Base-by-base conservation (phyloP, 306 rosid genomes). In the Begonia loranthoides region DNA sequence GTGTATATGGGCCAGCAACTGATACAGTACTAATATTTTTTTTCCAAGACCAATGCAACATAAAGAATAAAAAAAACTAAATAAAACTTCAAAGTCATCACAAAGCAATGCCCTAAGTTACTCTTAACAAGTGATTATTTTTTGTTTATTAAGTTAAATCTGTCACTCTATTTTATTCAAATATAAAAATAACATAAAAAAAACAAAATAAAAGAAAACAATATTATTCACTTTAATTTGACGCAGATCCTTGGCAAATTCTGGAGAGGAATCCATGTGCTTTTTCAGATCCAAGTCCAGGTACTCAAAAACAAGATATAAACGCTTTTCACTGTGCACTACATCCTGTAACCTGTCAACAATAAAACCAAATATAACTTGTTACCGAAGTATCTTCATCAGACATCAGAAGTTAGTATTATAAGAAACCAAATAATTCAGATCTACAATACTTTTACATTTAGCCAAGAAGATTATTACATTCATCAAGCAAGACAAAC, bases 181-280 rank as follows among this genome's bases (percentile, higher is more conserved):
- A 15, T 49, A 41, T 24, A 3, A 41, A 33, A 14, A 21, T 48
- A 28, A 36, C 51, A 41, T n/a, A 56, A 50, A 41, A 5, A 11
- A 19, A 55, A 11, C 54, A 48, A 21, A 10, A 28, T 41, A 44
- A 61, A 51, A 4, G 11, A 45, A 57, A 58, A 66, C 5, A 36
- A 39, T 28, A 54, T 12, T 47, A 45, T 78, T 51, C 70, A 82
- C 99, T 71, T 90, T 90, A 57, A 86, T 74, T 79, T 86, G 99
- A 45, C 79, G 86, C 1, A 70, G 88, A 61, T 90, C 94, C 70
- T 78, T 82, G 51, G 81, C 67, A 49, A 90, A 90, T 24, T 86
- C 99, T 12, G 95, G 99, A 68, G 92, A 72, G 52, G 94, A 85
- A 70, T 90, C 99, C 99, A 86, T 90, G 66, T 90, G 94, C 68